Conservation (phyloP, 73 alveolate genomes). For the Uronychia setigera region DNA sequence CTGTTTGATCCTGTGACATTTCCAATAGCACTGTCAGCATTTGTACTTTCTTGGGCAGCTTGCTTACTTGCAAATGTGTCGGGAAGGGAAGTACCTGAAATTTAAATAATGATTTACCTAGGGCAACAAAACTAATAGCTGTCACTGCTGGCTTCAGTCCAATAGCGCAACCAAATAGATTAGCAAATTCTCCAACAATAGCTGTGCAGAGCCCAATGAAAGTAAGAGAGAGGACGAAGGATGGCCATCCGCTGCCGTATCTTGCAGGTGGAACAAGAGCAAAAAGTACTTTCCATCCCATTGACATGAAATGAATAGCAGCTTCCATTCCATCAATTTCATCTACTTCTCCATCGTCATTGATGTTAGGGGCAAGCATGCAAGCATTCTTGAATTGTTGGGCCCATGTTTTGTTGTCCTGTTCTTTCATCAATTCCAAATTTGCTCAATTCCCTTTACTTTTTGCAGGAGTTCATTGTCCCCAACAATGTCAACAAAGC, state of each 20-base stretch:
- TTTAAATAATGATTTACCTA: conserved; percentile 60
- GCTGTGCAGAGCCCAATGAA: conserved; percentile 64
- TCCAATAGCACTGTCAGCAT: conserved; percentile 81
- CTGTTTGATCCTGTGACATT: conserved; percentile 71
- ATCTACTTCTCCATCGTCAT: conserved; percentile 29
- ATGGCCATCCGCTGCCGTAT: conserved; percentile 67
- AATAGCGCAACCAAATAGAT: conserved; percentile 32
- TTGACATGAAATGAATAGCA: conserved; percentile 43
- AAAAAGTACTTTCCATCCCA: conserved; percentile 55
- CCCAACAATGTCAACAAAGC: conserved; percentile 44
- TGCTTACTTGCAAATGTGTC: conserved; percentile 72
- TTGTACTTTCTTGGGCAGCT: conserved; percentile 68
- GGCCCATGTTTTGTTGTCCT: conserved; percentile 35
- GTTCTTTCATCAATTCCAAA: conserved; percentile 25
- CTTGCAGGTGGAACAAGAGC: conserved; percentile 63
- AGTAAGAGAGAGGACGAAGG: conserved; percentile 54
- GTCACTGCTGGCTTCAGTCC: conserved; percentile 10
- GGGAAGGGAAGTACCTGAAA: conserved; percentile 60
- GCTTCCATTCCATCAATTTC: conserved; percentile 50
- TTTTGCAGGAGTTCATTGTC: conserved; percentile 40
- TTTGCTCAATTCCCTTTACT: conserved; percentile 40
- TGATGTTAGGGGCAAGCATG: conserved; percentile 38
- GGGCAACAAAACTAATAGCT: conserved; percentile 67
- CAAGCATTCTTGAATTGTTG: conserved; percentile 30
- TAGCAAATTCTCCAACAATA: conserved; percentile 62